phyloP scores from a whole-genome alignment of 257 asterid genomes.

The Buddleja alternifolia region DNA sequence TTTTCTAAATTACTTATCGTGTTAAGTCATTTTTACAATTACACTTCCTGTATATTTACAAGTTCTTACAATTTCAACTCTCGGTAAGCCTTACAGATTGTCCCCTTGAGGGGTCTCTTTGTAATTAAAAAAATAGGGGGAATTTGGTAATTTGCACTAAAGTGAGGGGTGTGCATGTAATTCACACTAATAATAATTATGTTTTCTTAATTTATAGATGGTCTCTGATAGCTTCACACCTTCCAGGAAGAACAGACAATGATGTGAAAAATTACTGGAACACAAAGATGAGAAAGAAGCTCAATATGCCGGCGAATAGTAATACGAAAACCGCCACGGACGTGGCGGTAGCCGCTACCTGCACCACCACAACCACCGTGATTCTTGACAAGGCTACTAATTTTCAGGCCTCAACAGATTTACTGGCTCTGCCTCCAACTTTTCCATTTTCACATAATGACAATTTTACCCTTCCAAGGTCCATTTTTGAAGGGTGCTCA shows the following conservation, averaged over 20 bases:
- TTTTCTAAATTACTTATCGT: too few relatives aligned
- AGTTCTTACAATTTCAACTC: too few relatives aligned
- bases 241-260: slow-evolving; percentile 69
- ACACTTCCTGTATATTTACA: too few relatives aligned
- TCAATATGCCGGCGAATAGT: slow-evolving; percentile 2
- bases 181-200: too few relatives aligned
- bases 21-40: too few relatives aligned
- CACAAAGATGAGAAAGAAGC: slow-evolving; percentile 56
- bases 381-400: neutral
- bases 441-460: too few relatives aligned
- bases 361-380: neutral
- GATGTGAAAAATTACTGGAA: slow-evolving; percentile 70
- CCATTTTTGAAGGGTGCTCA: slow-evolving; percentile 29
- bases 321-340: neutral
- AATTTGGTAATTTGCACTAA: too few relatives aligned
- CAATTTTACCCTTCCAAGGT: slow-evolving; percentile 8
- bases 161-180: too few relatives aligned
- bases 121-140: too few relatives aligned
- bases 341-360: neutral
- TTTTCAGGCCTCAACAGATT: slow-evolving; percentile 10
- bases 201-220: too few relatives aligned
- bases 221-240: slow-evolving; percentile 59
- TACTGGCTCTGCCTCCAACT: slow-evolving; percentile 10
- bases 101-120: too few relatives aligned
- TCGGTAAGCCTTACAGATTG: too few relatives aligned